These are phyloP conservation scores for Globisporangium middletonii DNA, from an alignment of 352 stramenopile genomes.

Conservation along the genomic window DNA sequence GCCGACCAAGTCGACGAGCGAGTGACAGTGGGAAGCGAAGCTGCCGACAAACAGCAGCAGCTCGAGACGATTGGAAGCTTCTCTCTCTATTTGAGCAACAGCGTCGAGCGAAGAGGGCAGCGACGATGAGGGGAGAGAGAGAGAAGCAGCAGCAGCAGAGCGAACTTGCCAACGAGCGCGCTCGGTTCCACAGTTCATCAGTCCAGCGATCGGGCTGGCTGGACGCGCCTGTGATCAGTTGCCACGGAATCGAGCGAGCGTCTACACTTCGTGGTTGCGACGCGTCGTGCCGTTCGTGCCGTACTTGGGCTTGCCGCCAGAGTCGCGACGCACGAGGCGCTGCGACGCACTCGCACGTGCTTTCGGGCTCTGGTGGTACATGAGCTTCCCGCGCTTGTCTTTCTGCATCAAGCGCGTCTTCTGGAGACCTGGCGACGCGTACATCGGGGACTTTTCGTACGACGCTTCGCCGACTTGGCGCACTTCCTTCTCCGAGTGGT, in stretches of 20 bases:
- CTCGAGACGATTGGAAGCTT: no score
- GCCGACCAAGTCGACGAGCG: neutral
- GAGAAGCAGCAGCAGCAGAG: no score
- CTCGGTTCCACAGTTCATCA: no score
- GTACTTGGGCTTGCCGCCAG: conserved; percentile 39
- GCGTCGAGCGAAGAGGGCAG: no score
- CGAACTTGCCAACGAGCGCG: no score
- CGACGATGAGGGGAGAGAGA: no score
- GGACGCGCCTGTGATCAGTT: neutral
- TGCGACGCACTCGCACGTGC: conserved; percentile 45
- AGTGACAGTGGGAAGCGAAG: neutral
- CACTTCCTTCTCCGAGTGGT: conserved; percentile 29
- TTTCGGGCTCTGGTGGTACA: conserved; percentile 25
- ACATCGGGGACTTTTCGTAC: conserved; percentile 86
- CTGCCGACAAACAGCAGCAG: no score
- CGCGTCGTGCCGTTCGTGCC: conserved; percentile 26
- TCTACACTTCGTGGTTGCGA: neutral
- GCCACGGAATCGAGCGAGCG: neutral
- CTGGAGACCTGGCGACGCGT: conserved; percentile 66
- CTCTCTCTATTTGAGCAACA: no score
- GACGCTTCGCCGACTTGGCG: conserved; percentile 12
- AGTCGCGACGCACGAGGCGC: conserved; percentile 38
- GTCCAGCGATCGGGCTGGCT: no score
- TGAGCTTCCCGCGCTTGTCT: conserved; percentile 13
- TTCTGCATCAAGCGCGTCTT: conserved; percentile 73